Evolutionary conservation across 371 early-diverging fungal genomes (phyloP).

Genomic region (Parasitella parasitica): DNA sequence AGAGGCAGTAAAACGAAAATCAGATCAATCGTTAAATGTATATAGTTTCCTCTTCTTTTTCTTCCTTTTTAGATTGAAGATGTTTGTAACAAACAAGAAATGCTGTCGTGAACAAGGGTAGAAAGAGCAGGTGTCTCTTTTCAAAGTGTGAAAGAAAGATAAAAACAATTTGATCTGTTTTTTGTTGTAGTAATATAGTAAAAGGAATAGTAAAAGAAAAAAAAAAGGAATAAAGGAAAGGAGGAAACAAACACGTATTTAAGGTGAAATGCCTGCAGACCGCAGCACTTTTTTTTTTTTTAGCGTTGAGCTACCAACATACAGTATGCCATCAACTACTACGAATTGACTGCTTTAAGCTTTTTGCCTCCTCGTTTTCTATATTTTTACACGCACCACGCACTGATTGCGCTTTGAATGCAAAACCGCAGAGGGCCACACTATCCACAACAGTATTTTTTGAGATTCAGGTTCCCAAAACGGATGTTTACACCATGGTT

Average conservation of each 20-base stretch:
- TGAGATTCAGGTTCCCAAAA: neutral
- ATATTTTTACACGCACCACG: neutral
- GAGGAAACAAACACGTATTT: neutral
- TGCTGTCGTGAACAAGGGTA: neutral
- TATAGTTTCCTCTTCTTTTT: neutral
- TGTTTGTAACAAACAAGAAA: neutral
- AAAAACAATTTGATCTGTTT: neutral
- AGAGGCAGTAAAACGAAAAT: neutral
- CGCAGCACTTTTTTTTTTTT: neutral
- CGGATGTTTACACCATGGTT: neutral
- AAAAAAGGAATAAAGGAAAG: neutral
- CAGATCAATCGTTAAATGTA: neutral
- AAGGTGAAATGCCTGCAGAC: neutral
- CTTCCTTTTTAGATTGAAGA: neutral
- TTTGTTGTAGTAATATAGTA: neutral
- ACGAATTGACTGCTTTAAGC: neutral
- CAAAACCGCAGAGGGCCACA: no score
- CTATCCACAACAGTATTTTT: neutral
- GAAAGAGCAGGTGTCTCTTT: neutral
- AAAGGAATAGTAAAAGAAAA: neutral
- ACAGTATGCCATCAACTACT: neutral
- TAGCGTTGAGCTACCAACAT: neutral
- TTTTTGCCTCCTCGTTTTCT: neutral
- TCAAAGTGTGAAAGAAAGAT: neutral
- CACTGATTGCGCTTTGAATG: neutral